These are phyloP conservation scores for Sarocladiaceae sp. DNA, from an alignment of 2,329 filamentous ascomycete species.

Conservation along the genomic window DNA sequence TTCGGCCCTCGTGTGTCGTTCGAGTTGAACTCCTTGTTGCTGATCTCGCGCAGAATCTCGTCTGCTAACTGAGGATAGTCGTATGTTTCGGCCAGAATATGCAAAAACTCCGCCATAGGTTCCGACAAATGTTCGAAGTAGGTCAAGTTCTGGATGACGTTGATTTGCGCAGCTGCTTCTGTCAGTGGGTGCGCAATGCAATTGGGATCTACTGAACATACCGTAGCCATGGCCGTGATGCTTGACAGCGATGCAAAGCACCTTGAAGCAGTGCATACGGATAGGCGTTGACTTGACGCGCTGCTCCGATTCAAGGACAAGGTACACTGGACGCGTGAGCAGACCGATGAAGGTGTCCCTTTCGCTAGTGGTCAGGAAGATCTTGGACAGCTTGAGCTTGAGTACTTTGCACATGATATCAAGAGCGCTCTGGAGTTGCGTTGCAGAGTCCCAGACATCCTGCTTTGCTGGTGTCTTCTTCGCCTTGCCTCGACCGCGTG, in stretches of 20 bases:
- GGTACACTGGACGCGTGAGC: slow-evolving; percentile 87
- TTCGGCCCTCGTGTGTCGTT: slow-evolving; percentile 95
- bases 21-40: slow-evolving; percentile 96
- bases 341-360: slow-evolving; percentile 90
- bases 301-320: slow-evolving; percentile 89
- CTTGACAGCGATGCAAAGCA: slow-evolving; percentile 92
- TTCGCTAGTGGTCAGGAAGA: slow-evolving; percentile 94
- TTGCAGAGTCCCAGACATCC: slow-evolving; percentile 78
- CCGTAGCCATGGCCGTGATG: slow-evolving; percentile 96
- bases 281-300: slow-evolving; percentile 83
- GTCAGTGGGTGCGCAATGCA: slow-evolving; percentile 19
- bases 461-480: slow-evolving; percentile 78
- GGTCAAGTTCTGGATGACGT: slow-evolving; percentile 93
- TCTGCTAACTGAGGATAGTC: slow-evolving; percentile 94
- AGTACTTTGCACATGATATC: slow-evolving; percentile 95
- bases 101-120: slow-evolving; percentile 96
- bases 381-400: slow-evolving; percentile 83
- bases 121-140: slow-evolving; percentile 99
- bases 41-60: slow-evolving; percentile 87
- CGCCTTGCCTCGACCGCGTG: slow-evolving; percentile 66
- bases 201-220: slow-evolving; percentile 27
- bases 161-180: slow-evolving; percentile 78
- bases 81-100: slow-evolving; percentile 94
- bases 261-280: slow-evolving; percentile 95
- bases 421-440: slow-evolving; percentile 80